Evolutionary conservation across 2,329 filamentous ascomycete species (phyloP).

Genomic region (Rhynchosporium secalis): DNA sequence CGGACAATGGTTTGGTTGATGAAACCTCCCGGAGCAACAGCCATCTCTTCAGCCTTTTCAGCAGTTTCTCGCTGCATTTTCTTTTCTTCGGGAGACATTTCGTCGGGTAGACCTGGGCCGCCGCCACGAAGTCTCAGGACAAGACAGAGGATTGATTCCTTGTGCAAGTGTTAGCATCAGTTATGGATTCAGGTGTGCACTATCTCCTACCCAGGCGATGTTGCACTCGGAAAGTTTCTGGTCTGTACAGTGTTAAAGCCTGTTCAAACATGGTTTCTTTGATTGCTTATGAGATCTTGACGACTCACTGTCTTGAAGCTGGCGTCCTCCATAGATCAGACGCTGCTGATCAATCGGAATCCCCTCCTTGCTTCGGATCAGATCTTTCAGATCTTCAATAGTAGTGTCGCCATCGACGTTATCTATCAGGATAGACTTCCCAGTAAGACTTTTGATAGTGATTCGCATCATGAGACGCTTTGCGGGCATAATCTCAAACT

Average conservation of each 20-base stretch:
- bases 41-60: conserved; percentile 8
- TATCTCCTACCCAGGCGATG: background rate
- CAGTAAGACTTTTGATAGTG: conserved; percentile 99
- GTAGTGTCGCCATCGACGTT: conserved; percentile 94
- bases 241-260: background rate
- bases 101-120: background rate
- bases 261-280: background rate
- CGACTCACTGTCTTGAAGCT: conserved; percentile 78
- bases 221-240: background rate
- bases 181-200: background rate
- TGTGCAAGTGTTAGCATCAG: background rate
- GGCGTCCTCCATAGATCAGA: conserved; percentile 95
- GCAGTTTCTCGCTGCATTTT: background rate
- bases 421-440: conserved; percentile 84
- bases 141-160: conserved; percentile 4
- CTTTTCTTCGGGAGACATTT: background rate
- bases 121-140: background rate
- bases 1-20: conserved; percentile 44
- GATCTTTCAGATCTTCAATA: conserved; percentile 98
- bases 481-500: conserved; percentile 42
- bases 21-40: conserved; percentile 43
- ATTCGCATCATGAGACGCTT: conserved; percentile 10
- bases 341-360: conserved; percentile 95
- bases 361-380: conserved; percentile 98
- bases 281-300: background rate